Percentiles rank a stretch among this genome's conserved stretches.
These are phyloP conservation scores for Gremmenia infestans DNA, from an alignment of 2,329 filamentous ascomycete species.

Conservation along the genomic window DNA sequence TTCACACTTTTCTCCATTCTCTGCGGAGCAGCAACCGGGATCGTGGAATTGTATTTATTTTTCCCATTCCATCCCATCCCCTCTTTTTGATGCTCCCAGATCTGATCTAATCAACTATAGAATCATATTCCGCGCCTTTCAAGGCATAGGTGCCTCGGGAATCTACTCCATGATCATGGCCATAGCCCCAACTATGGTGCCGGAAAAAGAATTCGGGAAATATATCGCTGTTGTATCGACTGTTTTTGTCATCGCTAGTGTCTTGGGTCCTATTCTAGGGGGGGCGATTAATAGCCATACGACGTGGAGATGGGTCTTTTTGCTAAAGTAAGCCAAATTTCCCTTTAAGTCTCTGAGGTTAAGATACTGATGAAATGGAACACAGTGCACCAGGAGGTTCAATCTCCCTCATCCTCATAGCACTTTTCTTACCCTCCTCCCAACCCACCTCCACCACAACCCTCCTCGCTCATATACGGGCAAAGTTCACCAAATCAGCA, in stretches of 20 bases:
- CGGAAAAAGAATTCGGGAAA: slow-evolving; percentile 41
- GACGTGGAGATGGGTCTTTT: slow-evolving; percentile 30
- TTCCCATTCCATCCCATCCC: slow-evolving; percentile 23
- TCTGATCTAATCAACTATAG: neutral
- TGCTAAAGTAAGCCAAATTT: slow-evolving; percentile 3
- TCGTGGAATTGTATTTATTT: slow-evolving; percentile 1
- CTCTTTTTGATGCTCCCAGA: neutral
- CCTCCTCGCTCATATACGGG: neutral
- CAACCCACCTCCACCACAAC: neutral
- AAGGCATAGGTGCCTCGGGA: slow-evolving; percentile 44
- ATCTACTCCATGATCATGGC: slow-evolving; percentile 42
- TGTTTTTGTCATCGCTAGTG: slow-evolving; percentile 8
- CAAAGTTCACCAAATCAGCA: neutral
- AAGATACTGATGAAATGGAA: neutral
- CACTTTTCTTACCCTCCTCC: slow-evolving; percentile 4
- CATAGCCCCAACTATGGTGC: slow-evolving; percentile 45
- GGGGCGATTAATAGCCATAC: slow-evolving; percentile 32
- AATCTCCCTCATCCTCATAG: neutral
- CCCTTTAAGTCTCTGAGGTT: neutral
- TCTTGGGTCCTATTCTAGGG: slow-evolving; percentile 30
- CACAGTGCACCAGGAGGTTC: slow-evolving; percentile 8
- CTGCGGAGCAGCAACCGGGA: slow-evolving; percentile 8
- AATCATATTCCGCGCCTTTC: slow-evolving; percentile 16
- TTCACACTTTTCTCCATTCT: slow-evolving; percentile 11
- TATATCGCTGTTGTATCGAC: slow-evolving; percentile 23